Evolutionary conservation across 805 yeast species (phyloP), one percentile per base, ranked within the genome.

Genomic region (Candida xyloterini): DNA sequence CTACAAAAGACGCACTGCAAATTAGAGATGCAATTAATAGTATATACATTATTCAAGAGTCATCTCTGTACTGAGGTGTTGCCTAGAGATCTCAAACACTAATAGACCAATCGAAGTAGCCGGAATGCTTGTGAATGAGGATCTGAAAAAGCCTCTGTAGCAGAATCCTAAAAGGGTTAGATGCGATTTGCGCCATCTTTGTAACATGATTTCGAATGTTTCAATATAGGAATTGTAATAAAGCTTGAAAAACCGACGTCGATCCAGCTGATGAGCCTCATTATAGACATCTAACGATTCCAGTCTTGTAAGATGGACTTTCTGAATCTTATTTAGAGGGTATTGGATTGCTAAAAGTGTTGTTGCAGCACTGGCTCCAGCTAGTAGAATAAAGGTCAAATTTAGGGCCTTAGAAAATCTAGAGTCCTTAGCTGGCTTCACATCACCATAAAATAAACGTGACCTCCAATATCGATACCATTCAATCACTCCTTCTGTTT

Each of bases 341-440:
- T 82, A 88, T 52, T 88, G 96, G 5, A 90, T 80, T 3, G 81
- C 71, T 45, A 90, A 79, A 15, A 90, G 66, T 0, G 87, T 69
- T 14, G 81, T 67, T 0, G 96, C 91, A 1, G 97, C 96, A 5
- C 84, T 70, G 8, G 93, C 87, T 14, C 98, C 98, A 0, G 95
- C 96, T 7, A 83, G 52, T 21, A 91, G 70, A 4, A 88, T 76
- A 56, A 83, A 85, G 1, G 81, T 59, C 2, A 90, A 81, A 50
- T 76, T 78, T 27, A 86, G 55, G n/a, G 78, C 66, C 43, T 71
- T 74, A 21, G 53, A 55, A 3, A 62, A 57, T 18, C 51, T 49
- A 7, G 55, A 47, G 35, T 52, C 51, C 8, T 46, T 43, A 21
- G 42, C 46, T 2, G 51, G 51, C 15, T 50, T 43, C 20, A 38